Conservation (phyloP, 257 asterid genomes). For the Solanum neorickii region DNA sequence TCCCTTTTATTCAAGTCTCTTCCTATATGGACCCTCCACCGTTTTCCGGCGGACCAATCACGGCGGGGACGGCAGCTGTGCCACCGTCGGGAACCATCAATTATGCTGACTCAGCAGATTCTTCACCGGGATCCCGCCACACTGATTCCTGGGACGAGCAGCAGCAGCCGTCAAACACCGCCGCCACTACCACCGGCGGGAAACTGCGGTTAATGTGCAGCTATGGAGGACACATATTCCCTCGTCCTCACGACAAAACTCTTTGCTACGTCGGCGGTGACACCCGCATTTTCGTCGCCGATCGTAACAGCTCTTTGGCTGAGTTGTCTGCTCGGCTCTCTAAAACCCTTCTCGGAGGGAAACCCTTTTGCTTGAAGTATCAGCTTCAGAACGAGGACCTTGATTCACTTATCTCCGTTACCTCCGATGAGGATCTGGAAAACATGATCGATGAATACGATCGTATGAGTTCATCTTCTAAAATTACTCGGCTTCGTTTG, state of each 20-base stretch:
- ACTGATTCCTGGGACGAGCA: slow-evolving; percentile 54
- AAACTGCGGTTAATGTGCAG: slow-evolving; percentile 94
- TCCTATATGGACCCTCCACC: slow-evolving; percentile 66
- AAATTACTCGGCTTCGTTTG: slow-evolving; percentile 53
- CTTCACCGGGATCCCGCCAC: slow-evolving; percentile 59
- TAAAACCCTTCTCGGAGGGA: slow-evolving; percentile 48
- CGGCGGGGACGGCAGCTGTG: slow-evolving; percentile 3
- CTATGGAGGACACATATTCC: slow-evolving; percentile 88
- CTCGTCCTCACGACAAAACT: slow-evolving; percentile 88
- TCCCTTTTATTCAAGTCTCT: not conserved
- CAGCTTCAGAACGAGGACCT: slow-evolving; percentile 85
- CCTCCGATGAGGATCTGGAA: slow-evolving; percentile 82
- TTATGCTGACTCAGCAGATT: slow-evolving; percentile 40
- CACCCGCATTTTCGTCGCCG: slow-evolving; percentile 73
- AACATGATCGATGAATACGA: slow-evolving; percentile 92
- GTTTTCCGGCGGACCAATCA: slow-evolving; percentile 23
- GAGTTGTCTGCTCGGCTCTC: slow-evolving; percentile 67
- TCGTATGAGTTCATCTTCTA: slow-evolving; percentile 28
- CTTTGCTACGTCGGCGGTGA: slow-evolving; percentile 89
- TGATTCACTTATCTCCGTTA: slow-evolving; percentile 72
- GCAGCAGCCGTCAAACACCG: slow-evolving; percentile 15
- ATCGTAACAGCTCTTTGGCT: slow-evolving; percentile 49
- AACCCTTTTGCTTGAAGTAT: slow-evolving; percentile 55
- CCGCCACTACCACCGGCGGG: slow-evolving; percentile 5
- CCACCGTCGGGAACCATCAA: not conserved